Evolutionary conservation across 257 asterid genomes (phyloP).

Genomic region (Gentiana straminea): DNA sequence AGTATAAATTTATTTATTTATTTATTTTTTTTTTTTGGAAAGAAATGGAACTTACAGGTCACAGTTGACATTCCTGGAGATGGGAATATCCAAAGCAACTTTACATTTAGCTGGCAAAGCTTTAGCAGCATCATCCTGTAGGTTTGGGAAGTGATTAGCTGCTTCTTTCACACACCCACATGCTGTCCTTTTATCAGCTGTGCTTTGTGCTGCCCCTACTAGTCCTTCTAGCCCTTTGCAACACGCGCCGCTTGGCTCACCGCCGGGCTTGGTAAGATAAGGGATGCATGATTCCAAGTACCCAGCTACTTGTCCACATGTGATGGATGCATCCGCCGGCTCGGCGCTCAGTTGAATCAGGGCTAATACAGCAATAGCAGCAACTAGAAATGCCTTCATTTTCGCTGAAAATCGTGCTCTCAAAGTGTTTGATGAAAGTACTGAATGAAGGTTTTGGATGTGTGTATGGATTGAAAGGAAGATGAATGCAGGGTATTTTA

Average conservation of each 20-base stretch:
- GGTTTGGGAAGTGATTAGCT: slow-evolving; percentile 13
- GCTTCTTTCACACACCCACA: slow-evolving; percentile 33
- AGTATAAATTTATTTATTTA: too few relatives aligned
- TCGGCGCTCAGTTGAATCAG: slow-evolving; percentile 4
- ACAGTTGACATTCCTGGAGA: slow-evolving; percentile 34
- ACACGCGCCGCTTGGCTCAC: slow-evolving; percentile 14
- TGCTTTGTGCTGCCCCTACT: slow-evolving; percentile 11
- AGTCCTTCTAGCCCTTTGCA: slow-evolving; percentile 23
- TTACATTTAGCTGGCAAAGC: slow-evolving; percentile 23
- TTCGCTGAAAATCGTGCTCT: neutral
- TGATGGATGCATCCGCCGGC: slow-evolving; percentile 18
- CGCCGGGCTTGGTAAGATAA: slow-evolving; percentile 18
- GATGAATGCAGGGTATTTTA: neutral
- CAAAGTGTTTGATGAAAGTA: neutral
- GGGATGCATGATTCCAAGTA: slow-evolving; percentile 23
- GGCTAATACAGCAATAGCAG: slow-evolving; percentile 16
- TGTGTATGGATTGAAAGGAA: neutral
- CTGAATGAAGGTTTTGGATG: neutral
- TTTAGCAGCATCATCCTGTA: slow-evolving; percentile 33
- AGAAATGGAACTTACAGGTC: neutral
- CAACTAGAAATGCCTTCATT: slow-evolving; percentile 18
- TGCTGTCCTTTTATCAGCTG: slow-evolving; percentile 16
- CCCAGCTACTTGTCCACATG: slow-evolving; percentile 25
- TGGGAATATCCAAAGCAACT: slow-evolving; percentile 23
- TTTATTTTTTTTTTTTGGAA: too few relatives aligned